Conservation (phyloP, 768 basidiomycete species). For the Tubosaeta sp. region DNA sequence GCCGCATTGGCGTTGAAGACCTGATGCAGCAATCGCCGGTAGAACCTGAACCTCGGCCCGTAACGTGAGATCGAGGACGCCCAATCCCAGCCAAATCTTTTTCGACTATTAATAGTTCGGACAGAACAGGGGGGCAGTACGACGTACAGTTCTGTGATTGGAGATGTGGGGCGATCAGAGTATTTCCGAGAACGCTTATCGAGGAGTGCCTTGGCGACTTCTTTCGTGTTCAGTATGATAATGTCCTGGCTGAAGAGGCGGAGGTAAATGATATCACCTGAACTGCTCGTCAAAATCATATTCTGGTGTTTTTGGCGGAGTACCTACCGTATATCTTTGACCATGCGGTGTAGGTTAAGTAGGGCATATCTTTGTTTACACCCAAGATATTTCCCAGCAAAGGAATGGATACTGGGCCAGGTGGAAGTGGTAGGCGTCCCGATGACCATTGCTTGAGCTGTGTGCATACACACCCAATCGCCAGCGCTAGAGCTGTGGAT, state of each 20-base stretch:
- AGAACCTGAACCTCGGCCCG: constrained; percentile 19
- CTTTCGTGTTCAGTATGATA: constrained; percentile 46
- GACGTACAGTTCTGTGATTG: constrained; percentile 6
- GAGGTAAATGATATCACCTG: constrained; percentile 7
- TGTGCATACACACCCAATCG: background rate
- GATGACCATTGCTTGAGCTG: background rate
- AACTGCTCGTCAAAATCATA: background rate
- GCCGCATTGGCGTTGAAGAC: constrained; percentile 11
- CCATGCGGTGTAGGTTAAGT: constrained; percentile 18
- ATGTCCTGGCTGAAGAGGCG: constrained; percentile 41
- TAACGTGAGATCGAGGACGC: constrained; percentile 12
- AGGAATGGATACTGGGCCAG: constrained; percentile 14
- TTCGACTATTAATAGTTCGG: background rate
- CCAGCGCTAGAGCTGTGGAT: background rate
- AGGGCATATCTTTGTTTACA: constrained; percentile 4
- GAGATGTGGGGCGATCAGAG: constrained; percentile 26
- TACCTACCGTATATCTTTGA: constrained; percentile 16
- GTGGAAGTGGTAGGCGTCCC: constrained; percentile 5
- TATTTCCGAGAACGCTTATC: constrained; percentile 52
- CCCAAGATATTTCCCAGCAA: constrained; percentile 15
- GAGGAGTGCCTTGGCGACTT: constrained; percentile 44
- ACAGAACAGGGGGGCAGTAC: background rate
- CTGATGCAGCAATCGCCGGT: constrained; percentile 20
- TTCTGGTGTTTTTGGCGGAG: background rate
- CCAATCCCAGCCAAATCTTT: constrained; percentile 21